Base-by-base conservation (phyloP, 2,329 filamentous ascomycete genomes). In the Rugonectria rugulosa region DNA sequence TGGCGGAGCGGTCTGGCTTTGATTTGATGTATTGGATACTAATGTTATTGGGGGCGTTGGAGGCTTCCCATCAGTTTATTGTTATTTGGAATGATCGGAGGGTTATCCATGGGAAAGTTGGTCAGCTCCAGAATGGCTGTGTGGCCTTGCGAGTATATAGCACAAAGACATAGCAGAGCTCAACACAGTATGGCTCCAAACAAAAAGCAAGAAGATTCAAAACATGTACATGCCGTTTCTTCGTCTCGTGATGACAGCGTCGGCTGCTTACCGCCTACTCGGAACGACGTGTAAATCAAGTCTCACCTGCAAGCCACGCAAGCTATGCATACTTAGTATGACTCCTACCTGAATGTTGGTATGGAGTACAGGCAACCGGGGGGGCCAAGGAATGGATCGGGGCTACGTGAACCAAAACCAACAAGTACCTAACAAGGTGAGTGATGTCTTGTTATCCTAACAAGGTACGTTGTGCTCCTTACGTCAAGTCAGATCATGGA, bases 1-100 rank as follows among this genome's bases (percentile, higher is more conserved):
- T 42, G 49, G 23, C 29, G 48, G 43, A 56, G 59, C 60, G 57
- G 58, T 42, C 59, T 17, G 34, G 21, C 24, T 52, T 34, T 40
- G 17, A 47, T 50, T 38, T 37, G n/a, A 29, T 53, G 15, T 26
- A 27, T 26, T 44, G 38, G 49, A 40, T 40, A 46, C 20, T 38
- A 24, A 37, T 14, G 37, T 17, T 24, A 26, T 44, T 19, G 20
- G 32, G 41, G 37, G 20, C 19, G 31, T 44, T 19, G 20, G 32
- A 43, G 40, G 15, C 32, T 31, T 40, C 26, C 41, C 45, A 56
- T 34, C 43, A 34, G 32, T 31, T 40, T 57, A 32, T 46, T 47
- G 45, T 43, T 44, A 15, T 50, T 20, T 12, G 15, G 12, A 24
- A 24, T n/a, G 20, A 40, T 20, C 11, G 44, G 31, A 42, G 34